Base-by-base conservation (phyloP, 805 yeast species). In the Scheffersomyces ergatensis region DNA sequence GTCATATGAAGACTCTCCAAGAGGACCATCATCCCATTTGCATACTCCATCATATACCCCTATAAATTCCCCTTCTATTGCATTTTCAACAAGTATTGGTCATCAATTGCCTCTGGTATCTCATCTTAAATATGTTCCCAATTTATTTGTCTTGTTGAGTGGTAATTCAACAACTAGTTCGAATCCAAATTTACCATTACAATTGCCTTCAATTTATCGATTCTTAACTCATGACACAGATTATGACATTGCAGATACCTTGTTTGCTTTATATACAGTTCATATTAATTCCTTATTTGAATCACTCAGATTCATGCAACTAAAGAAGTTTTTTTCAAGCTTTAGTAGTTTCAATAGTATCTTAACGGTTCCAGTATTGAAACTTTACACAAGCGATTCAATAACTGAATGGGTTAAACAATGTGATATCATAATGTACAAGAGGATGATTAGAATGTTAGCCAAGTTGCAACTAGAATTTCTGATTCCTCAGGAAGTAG, bases 221-320 rank as follows among this genome's bases (percentile, higher is more conserved):
- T 74, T 62, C 45, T 49, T 82, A 16, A 48, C 60, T 8, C 16
- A 20, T 29, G 73, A 68, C 21, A 55, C 65, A 4, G 86, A 82
- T 45, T 55, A 55, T 16, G 88, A 82, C 50, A 73, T 79, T 26
- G 80, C 82, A 3, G 80, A 77, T 15, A 80, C 87, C 0, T 64
- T 88, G 36, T 74, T 72, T 42, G 78, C 82, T 3, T 58, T 82
- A 15, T 86, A 86, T 62, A 75, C 72, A 43, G 72, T 80, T 7
- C 83, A 84, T 55, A 83, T 89, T 53, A 75, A 76, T 29, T 60
- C 81, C 5, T 60, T 85, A 24, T 80, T 85, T 44, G 88, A 85
- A 46, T 72, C 79, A 36, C 62, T 88, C 42, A 69, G 90, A 46
- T 82, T 70, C 53, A 75, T 87, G 80, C 85, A 83, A 42, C 59